Percentiles rank a stretch among this genome's conserved stretches.
These are phyloP conservation scores for Leccinum fibrillosum DNA, from an alignment of 768 basidiomycete species.

Conservation along the genomic window DNA sequence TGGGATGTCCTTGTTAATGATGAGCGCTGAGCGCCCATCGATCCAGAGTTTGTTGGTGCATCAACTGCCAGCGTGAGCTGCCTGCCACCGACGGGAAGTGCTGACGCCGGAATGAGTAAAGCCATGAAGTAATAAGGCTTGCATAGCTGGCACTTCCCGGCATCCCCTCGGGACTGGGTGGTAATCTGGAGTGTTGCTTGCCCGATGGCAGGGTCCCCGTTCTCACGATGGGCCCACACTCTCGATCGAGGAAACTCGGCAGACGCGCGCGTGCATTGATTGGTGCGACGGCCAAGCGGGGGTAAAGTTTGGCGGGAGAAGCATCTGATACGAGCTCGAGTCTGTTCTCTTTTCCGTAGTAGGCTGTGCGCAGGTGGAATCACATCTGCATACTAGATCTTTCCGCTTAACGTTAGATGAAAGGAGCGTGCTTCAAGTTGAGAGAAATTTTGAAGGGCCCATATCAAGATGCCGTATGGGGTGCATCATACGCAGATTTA, in stretches of 20 bases:
- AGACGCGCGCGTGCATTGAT: neutral
- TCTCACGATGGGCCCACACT: constrained; percentile 8
- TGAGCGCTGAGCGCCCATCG: constrained; percentile 8
- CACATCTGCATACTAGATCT: constrained; percentile 33
- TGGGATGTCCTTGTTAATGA: constrained; percentile 8
- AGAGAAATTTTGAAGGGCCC: constrained; percentile 23
- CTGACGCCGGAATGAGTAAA: constrained; percentile 13
- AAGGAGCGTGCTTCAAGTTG: constrained; percentile 29
- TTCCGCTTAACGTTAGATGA: constrained; percentile 37
- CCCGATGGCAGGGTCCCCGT: constrained; percentile 6
- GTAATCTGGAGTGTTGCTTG: neutral
- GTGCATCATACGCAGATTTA: constrained; percentile 34
- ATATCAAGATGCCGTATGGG: constrained; percentile 34
- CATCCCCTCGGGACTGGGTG: constrained; percentile 17
- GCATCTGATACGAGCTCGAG: constrained; percentile 5
- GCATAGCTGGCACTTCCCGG: constrained; percentile 16
- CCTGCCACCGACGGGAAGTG: constrained; percentile 16
- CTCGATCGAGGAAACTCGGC: neutral
- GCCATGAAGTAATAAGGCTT: constrained; percentile 22
- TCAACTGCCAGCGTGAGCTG: constrained; percentile 22
- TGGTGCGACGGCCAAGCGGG: constrained; percentile 8
- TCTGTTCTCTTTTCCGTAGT: constrained; percentile 14
- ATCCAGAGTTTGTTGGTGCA: constrained; percentile 20
- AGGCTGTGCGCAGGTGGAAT: constrained; percentile 26
- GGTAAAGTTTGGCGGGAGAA: constrained; percentile 8